Base-by-base conservation (phyloP, 352 stramenopile genomes). In the Phytophthora kernoviae region DNA sequence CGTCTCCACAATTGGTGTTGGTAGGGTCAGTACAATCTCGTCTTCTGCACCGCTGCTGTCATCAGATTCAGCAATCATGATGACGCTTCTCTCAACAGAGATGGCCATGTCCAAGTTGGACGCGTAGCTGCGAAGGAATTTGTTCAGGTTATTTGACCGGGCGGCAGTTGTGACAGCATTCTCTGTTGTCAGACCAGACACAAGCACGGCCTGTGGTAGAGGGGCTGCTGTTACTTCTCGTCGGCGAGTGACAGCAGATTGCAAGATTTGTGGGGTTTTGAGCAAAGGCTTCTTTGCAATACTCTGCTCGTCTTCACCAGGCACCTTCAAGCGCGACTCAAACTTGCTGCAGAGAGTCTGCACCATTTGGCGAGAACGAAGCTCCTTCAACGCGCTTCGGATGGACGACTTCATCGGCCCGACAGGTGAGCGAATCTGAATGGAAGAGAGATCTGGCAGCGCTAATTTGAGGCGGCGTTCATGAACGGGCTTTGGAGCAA, bases 131-230 rank as follows among this genome's bases (percentile, higher is more conserved):
- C 77, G 70, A 17, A 89, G 57, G 54, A 91, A 91, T 14, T 81
- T 82, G 41, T 80, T 87, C 12, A 91, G 58, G 32, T 88, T 88
- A 70, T 85, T 87, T 0, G 77, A 76, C 45, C 79, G 79, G 2
- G 55, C 44, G 15, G 51, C 60, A 17, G 26, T 21, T 2, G 56
- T 67, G 48, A 74, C 51, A 8, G 41, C 32, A 24, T 73, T 53
- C 11, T 54, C 65, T 17, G 46, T 17, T 8, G 54, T 17, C 2
- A 55, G 37, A n/a, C 32, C 61, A 15, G 41, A 26, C 20, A 60
- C 39, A 11, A 54, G 15, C 18, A 68, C 53, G 9, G 24, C 24
- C 3, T 7, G 24, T 30, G 24, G 24, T 6, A 7, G 24, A 17
- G 64, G 48, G 12, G 21, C 32, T 18, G 65, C 48, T 15, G 14